phyloP scores from a whole-genome alignment of 2,329 filamentous ascomycete species.

The Emmonsiellopsis sp. region DNA sequence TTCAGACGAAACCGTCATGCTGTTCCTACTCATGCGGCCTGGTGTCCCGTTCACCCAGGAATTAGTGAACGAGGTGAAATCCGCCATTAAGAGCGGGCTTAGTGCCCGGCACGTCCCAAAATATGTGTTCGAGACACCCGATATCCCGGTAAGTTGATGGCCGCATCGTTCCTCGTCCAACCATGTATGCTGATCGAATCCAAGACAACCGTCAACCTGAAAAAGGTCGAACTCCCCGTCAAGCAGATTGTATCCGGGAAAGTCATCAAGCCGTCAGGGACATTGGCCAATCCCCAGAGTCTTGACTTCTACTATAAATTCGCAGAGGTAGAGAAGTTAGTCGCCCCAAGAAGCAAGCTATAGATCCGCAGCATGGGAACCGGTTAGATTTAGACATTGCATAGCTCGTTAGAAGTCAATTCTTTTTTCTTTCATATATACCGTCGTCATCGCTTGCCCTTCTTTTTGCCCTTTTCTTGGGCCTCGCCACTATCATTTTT shows the following conservation, averaged over 20 bases:
- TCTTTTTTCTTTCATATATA: not conserved
- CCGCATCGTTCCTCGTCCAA: not conserved
- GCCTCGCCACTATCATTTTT: slow-evolving; percentile 24
- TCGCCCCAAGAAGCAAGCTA: slow-evolving; percentile 27
- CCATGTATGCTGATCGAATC: not conserved
- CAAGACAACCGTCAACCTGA: slow-evolving; percentile 70
- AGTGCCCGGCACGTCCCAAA: slow-evolving; percentile 68
- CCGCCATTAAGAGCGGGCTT: slow-evolving; percentile 54
- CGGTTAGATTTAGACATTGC: not conserved
- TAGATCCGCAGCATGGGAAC: slow-evolving; percentile 3
- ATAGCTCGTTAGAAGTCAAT: slow-evolving; percentile 1
- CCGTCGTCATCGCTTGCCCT: slow-evolving; percentile 32
- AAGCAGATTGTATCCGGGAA: slow-evolving; percentile 75
- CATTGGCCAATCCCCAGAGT: slow-evolving; percentile 65
- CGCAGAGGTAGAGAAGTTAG: slow-evolving; percentile 55
- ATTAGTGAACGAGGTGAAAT: slow-evolving; percentile 52
- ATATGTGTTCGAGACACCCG: slow-evolving; percentile 69
- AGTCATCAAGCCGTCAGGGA: slow-evolving; percentile 64
- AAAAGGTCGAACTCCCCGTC: slow-evolving; percentile 76
- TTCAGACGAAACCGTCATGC: slow-evolving; percentile 47
- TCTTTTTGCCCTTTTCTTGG: slow-evolving; percentile 48
- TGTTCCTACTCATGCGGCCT: slow-evolving; percentile 52
- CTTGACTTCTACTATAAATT: slow-evolving; percentile 73
- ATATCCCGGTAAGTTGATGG: slow-evolving; percentile 58
- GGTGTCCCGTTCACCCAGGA: slow-evolving; percentile 45